A percentile compares a stretch with the other conserved stretches of the same genome.
phyloP scores from a whole-genome alignment of 2,329 filamentous ascomycete genomes.

The Aspergillus spinulosporus region DNA sequence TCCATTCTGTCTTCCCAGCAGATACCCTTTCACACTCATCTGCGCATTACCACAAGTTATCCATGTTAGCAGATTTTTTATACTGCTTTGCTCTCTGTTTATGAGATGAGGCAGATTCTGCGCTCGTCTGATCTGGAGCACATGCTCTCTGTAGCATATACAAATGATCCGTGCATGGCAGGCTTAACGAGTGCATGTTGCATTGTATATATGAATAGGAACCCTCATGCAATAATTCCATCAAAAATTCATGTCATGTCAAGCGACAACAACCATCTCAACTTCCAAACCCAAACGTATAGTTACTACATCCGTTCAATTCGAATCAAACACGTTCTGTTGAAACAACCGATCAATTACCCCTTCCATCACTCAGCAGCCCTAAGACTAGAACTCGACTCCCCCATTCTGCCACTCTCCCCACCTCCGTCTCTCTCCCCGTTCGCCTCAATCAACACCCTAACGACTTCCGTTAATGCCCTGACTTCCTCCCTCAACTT shows the following conservation, averaged over 20 bases:
- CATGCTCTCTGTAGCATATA: neutral
- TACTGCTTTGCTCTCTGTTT: neutral
- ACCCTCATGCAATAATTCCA: slow-evolving; percentile 7
- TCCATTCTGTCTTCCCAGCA: slow-evolving; percentile 28
- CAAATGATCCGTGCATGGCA: neutral
- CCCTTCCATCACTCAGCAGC: slow-evolving; percentile 14
- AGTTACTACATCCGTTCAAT: neutral
- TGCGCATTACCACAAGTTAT: slow-evolving; percentile 12
- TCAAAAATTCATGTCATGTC: neutral
- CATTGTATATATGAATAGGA: slow-evolving; percentile 12
- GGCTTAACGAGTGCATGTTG: neutral
- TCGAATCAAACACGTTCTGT: too few relatives aligned
- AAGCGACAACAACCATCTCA: neutral
- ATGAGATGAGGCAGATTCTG: neutral
- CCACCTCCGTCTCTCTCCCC: slow-evolving; percentile 4
- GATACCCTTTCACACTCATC: slow-evolving; percentile 33
- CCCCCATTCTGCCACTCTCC: neutral
- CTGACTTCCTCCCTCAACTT: slow-evolving; percentile 55
- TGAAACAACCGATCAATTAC: too few relatives aligned
- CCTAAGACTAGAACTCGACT: slow-evolving; percentile 1
- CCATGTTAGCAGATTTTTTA: neutral
- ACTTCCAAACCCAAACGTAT: neutral
- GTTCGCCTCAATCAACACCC: slow-evolving; percentile 53
- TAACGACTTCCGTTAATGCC: slow-evolving; percentile 64
- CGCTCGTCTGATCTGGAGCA: neutral